phyloP scores from a whole-genome alignment of 2,329 filamentous ascomycete species.

The Penicillium paneum region DNA sequence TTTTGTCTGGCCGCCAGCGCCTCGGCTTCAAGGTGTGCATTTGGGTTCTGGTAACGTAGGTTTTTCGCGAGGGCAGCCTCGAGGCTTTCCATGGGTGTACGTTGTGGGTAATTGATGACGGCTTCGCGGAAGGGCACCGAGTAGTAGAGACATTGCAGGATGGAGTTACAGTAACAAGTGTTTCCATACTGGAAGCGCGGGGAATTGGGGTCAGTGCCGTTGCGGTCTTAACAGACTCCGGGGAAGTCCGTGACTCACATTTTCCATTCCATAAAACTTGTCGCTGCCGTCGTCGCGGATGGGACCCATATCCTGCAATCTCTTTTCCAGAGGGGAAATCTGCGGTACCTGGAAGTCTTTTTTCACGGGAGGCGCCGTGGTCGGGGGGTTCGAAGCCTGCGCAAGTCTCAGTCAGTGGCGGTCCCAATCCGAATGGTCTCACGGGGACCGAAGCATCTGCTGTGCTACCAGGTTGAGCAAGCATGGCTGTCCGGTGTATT shows the following conservation, averaged over 20 bases:
- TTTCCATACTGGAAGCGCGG: constrained; percentile 73
- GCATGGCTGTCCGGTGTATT: constrained; percentile 9
- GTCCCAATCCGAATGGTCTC: constrained; percentile 13
- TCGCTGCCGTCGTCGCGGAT: constrained; percentile 85
- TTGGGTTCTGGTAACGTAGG: constrained; percentile 60
- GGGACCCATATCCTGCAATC: constrained; percentile 77
- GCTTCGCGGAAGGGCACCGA: constrained; percentile 90
- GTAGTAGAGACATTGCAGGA: constrained; percentile 95
- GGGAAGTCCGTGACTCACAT: constrained; percentile 62
- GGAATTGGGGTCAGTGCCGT: constrained; percentile 17
- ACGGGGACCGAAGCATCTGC: constrained; percentile 13
- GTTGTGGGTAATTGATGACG: constrained; percentile 83
- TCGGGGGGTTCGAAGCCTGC: constrained; percentile 49
- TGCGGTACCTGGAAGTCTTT: constrained; percentile 58
- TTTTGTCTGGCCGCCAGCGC: constrained; percentile 48
- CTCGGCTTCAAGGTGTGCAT: constrained; percentile 53
- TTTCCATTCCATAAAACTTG: constrained; percentile 98
- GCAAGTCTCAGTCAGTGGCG: constrained; percentile 17
- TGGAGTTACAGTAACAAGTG: constrained; percentile 98
- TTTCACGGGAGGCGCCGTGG: constrained; percentile 51
- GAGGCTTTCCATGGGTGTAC: constrained; percentile 66
- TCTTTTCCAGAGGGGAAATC: constrained; percentile 64
- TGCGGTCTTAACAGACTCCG: background rate
- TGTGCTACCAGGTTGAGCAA: constrained; percentile 15
- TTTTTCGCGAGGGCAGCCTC: constrained; percentile 51